Base-by-base conservation (phyloP, 352 stramenopile genomes). In the Ochromonadaceae sp. region DNA sequence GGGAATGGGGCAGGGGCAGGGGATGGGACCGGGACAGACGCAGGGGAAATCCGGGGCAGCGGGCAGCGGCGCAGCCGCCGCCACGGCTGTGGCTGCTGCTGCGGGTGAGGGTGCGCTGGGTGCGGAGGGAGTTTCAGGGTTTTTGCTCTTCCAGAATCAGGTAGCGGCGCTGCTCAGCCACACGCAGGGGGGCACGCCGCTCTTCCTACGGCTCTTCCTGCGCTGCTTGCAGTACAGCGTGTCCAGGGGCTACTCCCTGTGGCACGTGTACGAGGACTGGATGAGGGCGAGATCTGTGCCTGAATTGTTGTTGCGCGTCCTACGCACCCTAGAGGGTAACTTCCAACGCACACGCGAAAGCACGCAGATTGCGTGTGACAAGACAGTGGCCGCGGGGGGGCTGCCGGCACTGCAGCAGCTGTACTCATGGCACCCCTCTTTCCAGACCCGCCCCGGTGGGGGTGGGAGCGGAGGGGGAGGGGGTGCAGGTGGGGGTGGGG, bases 361-460 rank as follows among this genome's bases (percentile, higher is more conserved):
- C 26, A 10, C 26, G 55, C 34, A 67, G 36, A n/a, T 25, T 36
- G 50, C 14, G 20, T 41, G 65, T 31, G 2, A 67, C 44, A 28
- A 14, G 30, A 36, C 35, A 31, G 3, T 66, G 20, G 10, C 30
- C 26, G 57, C 56, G 15, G 65, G 65, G 28, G 55, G 55, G 35
- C 59, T 63, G 14, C 15, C 17, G 31, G n/a, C 20, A 14, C 26
- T 70, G 34, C 48, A 69, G 17, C 12, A 36, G 1, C 17, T 47
- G 20, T 62, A 70, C 49, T 42, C 65, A 2, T 70, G 65, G 65
- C 65, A 70, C 34, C 53, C 65, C 34, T 39, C 34, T 3, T 65
- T 68, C 48, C 5, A 48, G 28, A 35, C 49, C 10, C 44, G 44
- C 36, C 22, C 26, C 49, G 49, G 49, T 20, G 26, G 20, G 20